Conservation (phyloP, 495 filamentous ascomycete genomes). For the Trypethelium eluteriae region DNA sequence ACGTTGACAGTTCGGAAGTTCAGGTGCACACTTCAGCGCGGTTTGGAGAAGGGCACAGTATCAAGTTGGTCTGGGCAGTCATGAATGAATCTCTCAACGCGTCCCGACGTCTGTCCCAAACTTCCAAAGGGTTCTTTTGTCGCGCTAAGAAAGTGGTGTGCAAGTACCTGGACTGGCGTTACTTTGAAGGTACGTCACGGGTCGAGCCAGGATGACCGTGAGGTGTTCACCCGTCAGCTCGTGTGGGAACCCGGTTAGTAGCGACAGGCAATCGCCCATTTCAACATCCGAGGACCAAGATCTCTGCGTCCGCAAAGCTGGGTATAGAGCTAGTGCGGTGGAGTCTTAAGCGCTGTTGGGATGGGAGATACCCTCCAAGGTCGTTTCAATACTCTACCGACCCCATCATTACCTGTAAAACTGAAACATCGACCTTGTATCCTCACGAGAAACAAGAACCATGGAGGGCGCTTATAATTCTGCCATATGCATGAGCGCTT, state of each 20-base stretch:
- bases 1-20: not conserved
- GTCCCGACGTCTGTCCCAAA: too few relatives aligned
- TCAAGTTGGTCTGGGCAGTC: not conserved
- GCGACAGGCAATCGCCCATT: not conserved
- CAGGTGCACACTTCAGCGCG: not conserved
- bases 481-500: not conserved
- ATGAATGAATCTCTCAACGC: not conserved
- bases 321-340: not conserved
- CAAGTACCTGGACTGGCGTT: not conserved
- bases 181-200: not conserved
- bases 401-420: not conserved
- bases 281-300: not conserved
- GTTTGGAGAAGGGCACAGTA: not conserved
- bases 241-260: not conserved
- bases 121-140: not conserved
- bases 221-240: not conserved
- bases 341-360: not conserved
- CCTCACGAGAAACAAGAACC: not conserved
- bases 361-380: not conserved
- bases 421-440: not conserved
- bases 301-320: not conserved
- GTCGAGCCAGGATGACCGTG: not conserved
- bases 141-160: not conserved
- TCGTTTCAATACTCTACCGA: not conserved
- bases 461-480: not conserved